phyloP scores from a whole-genome alignment of 78 protist genomes.

The Monosiga brevicollis region DNA sequence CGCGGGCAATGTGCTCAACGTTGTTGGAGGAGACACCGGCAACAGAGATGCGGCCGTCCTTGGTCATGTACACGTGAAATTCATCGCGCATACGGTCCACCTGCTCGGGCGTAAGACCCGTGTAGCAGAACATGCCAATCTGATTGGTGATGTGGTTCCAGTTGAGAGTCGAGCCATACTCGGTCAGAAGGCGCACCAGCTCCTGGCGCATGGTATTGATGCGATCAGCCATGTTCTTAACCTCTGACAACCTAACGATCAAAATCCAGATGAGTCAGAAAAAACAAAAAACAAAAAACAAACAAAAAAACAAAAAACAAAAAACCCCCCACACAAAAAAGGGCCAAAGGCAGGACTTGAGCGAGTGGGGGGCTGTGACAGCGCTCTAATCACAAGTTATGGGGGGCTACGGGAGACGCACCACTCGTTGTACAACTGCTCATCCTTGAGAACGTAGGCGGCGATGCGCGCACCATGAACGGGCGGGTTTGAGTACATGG shows the following conservation, averaged over 20 bases:
- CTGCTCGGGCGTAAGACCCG: conserved; percentile 66
- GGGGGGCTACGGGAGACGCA: too few relatives aligned
- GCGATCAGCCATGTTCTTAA: conserved; percentile 81
- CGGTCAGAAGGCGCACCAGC: conserved; percentile 46
- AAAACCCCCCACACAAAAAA: background rate
- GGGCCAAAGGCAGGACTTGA: too few relatives aligned
- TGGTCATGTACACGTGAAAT: conserved; percentile 69
- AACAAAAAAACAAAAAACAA: background rate
- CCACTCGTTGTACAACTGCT: conserved; percentile 3
- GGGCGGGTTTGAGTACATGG: conserved; percentile 95
- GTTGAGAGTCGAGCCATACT: conserved; percentile 32
- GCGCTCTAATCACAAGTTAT: too few relatives aligned
- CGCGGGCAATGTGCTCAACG: conserved; percentile 67
- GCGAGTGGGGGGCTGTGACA: too few relatives aligned
- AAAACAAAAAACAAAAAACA: background rate
- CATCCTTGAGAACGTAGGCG: conserved; percentile 50
- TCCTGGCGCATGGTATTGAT: conserved; percentile 72
- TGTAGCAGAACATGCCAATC: conserved; percentile 96
- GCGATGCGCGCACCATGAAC: conserved; percentile 92
- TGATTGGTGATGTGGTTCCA: conserved; percentile 93
- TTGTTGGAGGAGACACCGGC: conserved; percentile 80
- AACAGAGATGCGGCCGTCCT: conserved; percentile 90
- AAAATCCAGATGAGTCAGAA: too few relatives aligned
- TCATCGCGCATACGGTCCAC: conserved; percentile 44
- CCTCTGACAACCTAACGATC: conserved; percentile 53